Conservation (phyloP, 2,329 filamentous ascomycete genomes). For the Fusarium floridanum region DNA sequence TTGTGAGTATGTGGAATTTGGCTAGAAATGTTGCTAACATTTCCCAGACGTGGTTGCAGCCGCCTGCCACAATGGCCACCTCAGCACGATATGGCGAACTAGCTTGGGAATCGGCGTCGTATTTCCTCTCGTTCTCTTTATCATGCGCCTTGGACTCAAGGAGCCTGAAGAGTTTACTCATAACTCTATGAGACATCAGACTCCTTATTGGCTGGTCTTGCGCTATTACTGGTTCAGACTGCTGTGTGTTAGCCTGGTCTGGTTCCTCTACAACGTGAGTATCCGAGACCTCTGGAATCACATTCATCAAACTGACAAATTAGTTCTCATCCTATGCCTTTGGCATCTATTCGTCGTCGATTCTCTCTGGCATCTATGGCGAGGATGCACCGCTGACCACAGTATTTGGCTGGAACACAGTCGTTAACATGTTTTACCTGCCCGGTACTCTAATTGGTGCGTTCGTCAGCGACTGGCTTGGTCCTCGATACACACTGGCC, state of each 20-base stretch:
- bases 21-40: fast-evolving
- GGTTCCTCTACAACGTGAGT: slow-evolving; percentile 84
- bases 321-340: slow-evolving; percentile 87
- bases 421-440: slow-evolving; percentile 91
- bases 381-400: slow-evolving; percentile 75
- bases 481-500: slow-evolving; percentile 80
- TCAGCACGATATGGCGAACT: slow-evolving; percentile 84
- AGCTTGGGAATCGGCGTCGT: slow-evolving; percentile 82
- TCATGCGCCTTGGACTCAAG: slow-evolving; percentile 78
- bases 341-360: slow-evolving; percentile 84
- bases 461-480: slow-evolving; percentile 81
- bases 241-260: slow-evolving; percentile 78
- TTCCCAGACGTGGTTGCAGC: slow-evolving; percentile 63
- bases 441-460: slow-evolving; percentile 85
- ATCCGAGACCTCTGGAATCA: fast-evolving
- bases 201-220: slow-evolving; percentile 67
- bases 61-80: slow-evolving; percentile 70
- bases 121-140: slow-evolving; percentile 79
- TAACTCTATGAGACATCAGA: slow-evolving; percentile 74
- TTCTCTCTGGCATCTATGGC: slow-evolving; percentile 75
- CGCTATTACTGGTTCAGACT: slow-evolving; percentile 82
- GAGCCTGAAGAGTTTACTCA: slow-evolving; percentile 84
- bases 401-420: slow-evolving; percentile 87
- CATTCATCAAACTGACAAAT: background rate
- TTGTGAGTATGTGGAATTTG: slow-evolving; percentile 48